Evolutionary conservation across 2,329 filamentous ascomycete species (phyloP).

Genomic region (Iodosphaeria phyllophila): DNA sequence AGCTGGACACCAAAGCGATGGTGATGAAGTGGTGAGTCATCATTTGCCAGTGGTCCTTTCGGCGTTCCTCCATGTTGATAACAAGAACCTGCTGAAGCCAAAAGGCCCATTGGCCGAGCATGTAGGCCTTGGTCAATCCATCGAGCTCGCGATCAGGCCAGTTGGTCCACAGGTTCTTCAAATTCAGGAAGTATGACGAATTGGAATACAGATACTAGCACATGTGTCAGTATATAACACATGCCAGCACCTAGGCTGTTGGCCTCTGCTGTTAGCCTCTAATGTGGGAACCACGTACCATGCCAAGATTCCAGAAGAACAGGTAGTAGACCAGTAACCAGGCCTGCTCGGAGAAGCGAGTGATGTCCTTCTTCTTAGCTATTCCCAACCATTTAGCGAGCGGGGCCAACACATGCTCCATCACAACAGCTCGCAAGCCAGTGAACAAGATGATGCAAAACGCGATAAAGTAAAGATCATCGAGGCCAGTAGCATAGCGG

Average conservation of each 20-base stretch:
- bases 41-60: constrained; percentile 96
- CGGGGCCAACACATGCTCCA: constrained; percentile 76
- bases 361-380: constrained; percentile 53
- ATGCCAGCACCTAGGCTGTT: background rate
- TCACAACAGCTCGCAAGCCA: constrained; percentile 61
- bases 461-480: constrained; percentile 61
- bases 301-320: constrained; percentile 65
- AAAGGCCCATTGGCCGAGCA: constrained; percentile 77
- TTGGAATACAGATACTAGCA: constrained; percentile 59
- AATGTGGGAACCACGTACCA: constrained; percentile 36
- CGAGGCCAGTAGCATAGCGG: constrained; percentile 56
- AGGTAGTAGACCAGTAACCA: constrained; percentile 78
- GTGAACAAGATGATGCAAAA: constrained; percentile 76
- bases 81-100: constrained; percentile 90
- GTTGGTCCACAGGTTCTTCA: constrained; percentile 62
- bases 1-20: constrained; percentile 57
- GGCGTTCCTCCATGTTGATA: constrained; percentile 81
- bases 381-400: constrained; percentile 57
- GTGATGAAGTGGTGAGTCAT: constrained; percentile 88
- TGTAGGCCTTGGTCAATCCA: constrained; percentile 70
- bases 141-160: constrained; percentile 67
- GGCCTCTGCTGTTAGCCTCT: background rate
- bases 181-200: constrained; percentile 61
- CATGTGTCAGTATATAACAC: constrained; percentile 1
- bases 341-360: constrained; percentile 83